These are phyloP conservation scores for Phytophthora aleatoria DNA, from an alignment of 352 stramenopile genomes.

Conservation along the genomic window DNA sequence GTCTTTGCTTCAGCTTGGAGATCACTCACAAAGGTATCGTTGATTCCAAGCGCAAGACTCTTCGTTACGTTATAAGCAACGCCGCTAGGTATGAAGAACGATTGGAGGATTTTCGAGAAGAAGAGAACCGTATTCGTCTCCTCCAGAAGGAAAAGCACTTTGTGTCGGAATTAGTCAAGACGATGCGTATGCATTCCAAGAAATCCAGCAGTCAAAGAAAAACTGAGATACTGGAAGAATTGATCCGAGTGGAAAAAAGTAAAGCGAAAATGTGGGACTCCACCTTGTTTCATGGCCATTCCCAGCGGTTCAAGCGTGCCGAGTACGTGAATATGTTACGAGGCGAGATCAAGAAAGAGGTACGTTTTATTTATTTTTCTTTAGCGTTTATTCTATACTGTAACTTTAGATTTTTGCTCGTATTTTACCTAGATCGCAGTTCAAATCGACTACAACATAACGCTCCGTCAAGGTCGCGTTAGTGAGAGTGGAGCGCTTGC, in stretches of 20 bases:
- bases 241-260: slow-evolving; percentile 67
- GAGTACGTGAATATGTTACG: slow-evolving; percentile 70
- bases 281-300: slow-evolving; percentile 65
- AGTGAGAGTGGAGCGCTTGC: slow-evolving; percentile 28
- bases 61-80: slow-evolving; percentile 21
- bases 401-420: background rate
- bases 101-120: slow-evolving; percentile 67
- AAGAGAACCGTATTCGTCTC: slow-evolving; percentile 48
- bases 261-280: slow-evolving; percentile 69
- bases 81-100: slow-evolving; percentile 47
- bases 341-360: slow-evolving; percentile 77
- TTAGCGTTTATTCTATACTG: background rate
- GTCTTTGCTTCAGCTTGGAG: slow-evolving; percentile 70
- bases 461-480: slow-evolving; percentile 31
- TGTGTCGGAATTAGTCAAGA: slow-evolving; percentile 77
- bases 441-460: slow-evolving; percentile 68
- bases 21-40: slow-evolving; percentile 27
- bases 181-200: slow-evolving; percentile 67
- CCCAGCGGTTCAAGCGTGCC: slow-evolving; percentile 63
- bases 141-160: slow-evolving; percentile 70
- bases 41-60: slow-evolving; percentile 16
- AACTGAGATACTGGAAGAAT: slow-evolving; percentile 62
- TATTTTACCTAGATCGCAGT: slow-evolving; percentile 42
- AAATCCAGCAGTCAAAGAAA: slow-evolving; percentile 59
- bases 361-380: slow-evolving; percentile 12